These are phyloP conservation scores for Penicillium arizonense DNA, from an alignment of 495 filamentous ascomycete genomes.

Conservation along the genomic window DNA sequence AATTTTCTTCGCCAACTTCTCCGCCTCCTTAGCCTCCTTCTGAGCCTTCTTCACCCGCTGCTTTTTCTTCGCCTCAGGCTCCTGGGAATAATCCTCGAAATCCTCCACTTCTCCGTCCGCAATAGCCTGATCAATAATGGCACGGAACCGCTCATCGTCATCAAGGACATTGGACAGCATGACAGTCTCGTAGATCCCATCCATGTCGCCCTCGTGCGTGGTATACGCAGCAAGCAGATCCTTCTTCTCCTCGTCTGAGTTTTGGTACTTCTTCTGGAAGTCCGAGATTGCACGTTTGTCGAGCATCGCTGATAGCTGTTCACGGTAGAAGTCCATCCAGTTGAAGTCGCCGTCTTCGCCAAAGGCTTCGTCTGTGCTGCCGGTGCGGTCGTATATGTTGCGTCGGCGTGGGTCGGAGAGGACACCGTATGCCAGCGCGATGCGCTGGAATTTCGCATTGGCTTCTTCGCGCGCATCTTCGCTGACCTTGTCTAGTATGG, in stretches of 20 bases:
- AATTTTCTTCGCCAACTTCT: slow-evolving; percentile 66
- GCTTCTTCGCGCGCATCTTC: slow-evolving; percentile 63
- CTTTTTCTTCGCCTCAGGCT: slow-evolving; percentile 63
- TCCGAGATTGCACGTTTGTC: slow-evolving; percentile 65
- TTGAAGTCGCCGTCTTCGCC: slow-evolving; percentile 77
- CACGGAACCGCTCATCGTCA: slow-evolving; percentile 82
- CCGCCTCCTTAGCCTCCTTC: slow-evolving; percentile 70
- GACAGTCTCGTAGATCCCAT: slow-evolving; percentile 70
- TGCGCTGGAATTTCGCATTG: slow-evolving; percentile 76
- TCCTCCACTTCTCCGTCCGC: slow-evolving; percentile 58
- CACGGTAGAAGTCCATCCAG: slow-evolving; percentile 85
- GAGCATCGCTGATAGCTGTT: slow-evolving; percentile 72
- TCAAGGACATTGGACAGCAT: slow-evolving; percentile 83
- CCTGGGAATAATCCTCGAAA: slow-evolving; percentile 67
- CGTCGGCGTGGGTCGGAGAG: slow-evolving; percentile 78
- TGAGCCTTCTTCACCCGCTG: slow-evolving; percentile 61
- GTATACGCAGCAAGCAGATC: slow-evolving; percentile 77
- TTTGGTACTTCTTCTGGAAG: slow-evolving; percentile 76
- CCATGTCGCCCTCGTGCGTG: slow-evolving; percentile 67
- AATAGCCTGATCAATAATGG: slow-evolving; percentile 81
- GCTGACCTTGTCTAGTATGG: slow-evolving; percentile 64
- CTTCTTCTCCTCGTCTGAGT: slow-evolving; percentile 76
- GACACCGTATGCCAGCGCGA: slow-evolving; percentile 92
- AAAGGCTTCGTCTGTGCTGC: slow-evolving; percentile 77
- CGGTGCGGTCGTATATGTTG: slow-evolving; percentile 82